Evolutionary conservation across 371 early-diverging fungal genomes (phyloP).

Genomic region (Phascolomyces articulosus): DNA sequence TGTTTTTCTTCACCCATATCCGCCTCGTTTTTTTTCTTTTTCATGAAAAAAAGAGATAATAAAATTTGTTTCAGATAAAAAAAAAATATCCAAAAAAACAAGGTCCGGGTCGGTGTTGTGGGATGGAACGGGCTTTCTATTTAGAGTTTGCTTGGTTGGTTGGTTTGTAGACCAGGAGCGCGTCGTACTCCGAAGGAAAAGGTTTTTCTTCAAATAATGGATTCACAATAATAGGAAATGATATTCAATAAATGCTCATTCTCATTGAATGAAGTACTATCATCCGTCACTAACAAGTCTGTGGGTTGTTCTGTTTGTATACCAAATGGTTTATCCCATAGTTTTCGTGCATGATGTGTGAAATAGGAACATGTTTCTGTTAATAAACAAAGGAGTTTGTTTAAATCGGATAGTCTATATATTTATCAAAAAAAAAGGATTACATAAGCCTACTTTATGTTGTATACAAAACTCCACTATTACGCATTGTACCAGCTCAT

Average conservation of each 20-base stretch:
- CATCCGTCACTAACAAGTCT: constrained; percentile 18
- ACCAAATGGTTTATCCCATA: constrained; percentile 18
- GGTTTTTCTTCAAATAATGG: neutral
- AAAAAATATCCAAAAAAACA: neutral
- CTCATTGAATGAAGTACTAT: neutral
- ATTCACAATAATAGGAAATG: neutral
- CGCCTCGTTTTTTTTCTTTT: neutral
- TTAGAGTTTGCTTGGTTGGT: no score
- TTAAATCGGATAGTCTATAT: constrained; percentile 7
- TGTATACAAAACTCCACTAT: no score
- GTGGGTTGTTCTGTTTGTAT: constrained; percentile 15
- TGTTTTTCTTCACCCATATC: neutral
- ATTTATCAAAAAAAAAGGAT: neutral
- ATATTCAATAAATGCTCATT: neutral
- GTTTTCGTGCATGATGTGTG: constrained; percentile 9
- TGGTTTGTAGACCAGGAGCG: no score
- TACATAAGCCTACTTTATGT: no score
- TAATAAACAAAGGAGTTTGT: constrained; percentile 9
- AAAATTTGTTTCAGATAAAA: neutral
- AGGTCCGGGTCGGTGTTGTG: neutral
- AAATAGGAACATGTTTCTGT: constrained; percentile 16
- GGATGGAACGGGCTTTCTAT: neutral
- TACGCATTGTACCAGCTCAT: no score
- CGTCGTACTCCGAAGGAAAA: neutral
- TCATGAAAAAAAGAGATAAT: neutral